Conservation (phyloP, 495 filamentous ascomycete genomes). For the Aspergillus cristatus region DNA sequence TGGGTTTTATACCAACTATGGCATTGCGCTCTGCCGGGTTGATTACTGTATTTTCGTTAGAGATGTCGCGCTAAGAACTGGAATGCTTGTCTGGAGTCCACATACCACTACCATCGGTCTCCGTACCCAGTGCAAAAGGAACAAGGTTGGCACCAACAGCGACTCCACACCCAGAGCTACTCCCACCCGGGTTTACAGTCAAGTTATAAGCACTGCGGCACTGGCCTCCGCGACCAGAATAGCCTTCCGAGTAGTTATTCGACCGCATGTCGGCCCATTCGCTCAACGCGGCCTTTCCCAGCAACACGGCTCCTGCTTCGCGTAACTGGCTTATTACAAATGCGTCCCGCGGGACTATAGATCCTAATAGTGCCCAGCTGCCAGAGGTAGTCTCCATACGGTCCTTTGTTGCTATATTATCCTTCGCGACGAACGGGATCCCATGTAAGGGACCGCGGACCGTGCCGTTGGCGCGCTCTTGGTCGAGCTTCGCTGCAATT, state of each 20-base stretch:
- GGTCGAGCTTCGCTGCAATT: conserved; percentile 51
- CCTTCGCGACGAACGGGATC: conserved; percentile 66
- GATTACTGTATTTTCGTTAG: conserved; percentile 43
- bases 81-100: no score
- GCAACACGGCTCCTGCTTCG: conserved; percentile 54
- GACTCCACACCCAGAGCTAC: conserved; percentile 52
- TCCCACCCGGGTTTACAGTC: conserved; percentile 58
- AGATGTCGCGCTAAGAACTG: no score
- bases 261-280: conserved; percentile 72
- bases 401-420: conserved; percentile 65
- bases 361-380: conserved; percentile 52
- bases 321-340: conserved; percentile 51
- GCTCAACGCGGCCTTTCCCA: conserved; percentile 60
- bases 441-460: conserved; percentile 57
- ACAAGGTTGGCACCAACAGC: conserved; percentile 54
- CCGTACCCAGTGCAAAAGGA: conserved; percentile 58
- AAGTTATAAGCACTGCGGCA: conserved; percentile 58
- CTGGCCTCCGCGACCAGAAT: conserved; percentile 58
- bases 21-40: conserved; percentile 60
- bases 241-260: conserved; percentile 62
- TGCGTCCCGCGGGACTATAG: conserved; percentile 56
- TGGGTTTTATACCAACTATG: conserved; percentile 60
- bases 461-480: conserved; percentile 42
- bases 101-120: conserved; percentile 60
- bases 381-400: conserved; percentile 59